phyloP scores from a whole-genome alignment of 2,329 filamentous ascomycete genomes.

The Pestalotiopsis sp. region DNA sequence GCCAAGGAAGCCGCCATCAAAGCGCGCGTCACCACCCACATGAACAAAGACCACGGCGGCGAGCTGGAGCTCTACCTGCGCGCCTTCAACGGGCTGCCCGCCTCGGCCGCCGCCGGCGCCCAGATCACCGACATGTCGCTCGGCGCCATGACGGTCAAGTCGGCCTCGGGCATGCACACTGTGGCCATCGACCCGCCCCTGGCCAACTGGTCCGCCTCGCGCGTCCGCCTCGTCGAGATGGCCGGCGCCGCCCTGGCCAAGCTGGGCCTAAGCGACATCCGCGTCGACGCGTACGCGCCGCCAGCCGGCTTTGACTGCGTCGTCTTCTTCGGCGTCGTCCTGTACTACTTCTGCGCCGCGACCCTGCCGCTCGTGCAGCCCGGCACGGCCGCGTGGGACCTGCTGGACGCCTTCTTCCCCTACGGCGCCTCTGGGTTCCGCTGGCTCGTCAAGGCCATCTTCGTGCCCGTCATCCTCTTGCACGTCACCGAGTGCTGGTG shows the following conservation, averaged over 20 bases:
- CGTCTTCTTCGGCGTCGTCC: constrained; percentile 55
- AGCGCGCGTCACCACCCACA: constrained; percentile 73
- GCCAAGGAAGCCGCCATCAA: constrained; percentile 37
- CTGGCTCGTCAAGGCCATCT: constrained; percentile 59
- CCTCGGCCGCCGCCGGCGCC: constrained; percentile 56
- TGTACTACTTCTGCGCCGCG: constrained; percentile 55
- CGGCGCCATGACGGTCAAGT: constrained; percentile 60
- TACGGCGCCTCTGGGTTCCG: constrained; percentile 53
- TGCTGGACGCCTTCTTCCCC: constrained; percentile 54
- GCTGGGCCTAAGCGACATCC: constrained; percentile 59
- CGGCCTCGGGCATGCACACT: constrained; percentile 46
- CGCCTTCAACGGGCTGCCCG: constrained; percentile 64
- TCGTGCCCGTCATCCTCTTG: constrained; percentile 60
- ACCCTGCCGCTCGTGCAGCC: constrained; percentile 52
- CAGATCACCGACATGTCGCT: constrained; percentile 68
- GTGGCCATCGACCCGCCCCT: constrained; percentile 74
- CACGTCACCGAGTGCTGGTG: constrained; percentile 66
- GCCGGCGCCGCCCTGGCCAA: constrained; percentile 54
- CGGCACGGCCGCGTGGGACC: constrained; percentile 50
- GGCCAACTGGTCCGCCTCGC: constrained; percentile 65
- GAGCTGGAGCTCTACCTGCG: constrained; percentile 79
- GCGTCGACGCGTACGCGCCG: constrained; percentile 40
- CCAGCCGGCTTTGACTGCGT: constrained; percentile 49
- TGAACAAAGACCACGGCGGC: constrained; percentile 81
- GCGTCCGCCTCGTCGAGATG: constrained; percentile 74